Base-by-base conservation (phyloP, 2,329 filamentous ascomycete genomes). In the Phialophora expanda region DNA sequence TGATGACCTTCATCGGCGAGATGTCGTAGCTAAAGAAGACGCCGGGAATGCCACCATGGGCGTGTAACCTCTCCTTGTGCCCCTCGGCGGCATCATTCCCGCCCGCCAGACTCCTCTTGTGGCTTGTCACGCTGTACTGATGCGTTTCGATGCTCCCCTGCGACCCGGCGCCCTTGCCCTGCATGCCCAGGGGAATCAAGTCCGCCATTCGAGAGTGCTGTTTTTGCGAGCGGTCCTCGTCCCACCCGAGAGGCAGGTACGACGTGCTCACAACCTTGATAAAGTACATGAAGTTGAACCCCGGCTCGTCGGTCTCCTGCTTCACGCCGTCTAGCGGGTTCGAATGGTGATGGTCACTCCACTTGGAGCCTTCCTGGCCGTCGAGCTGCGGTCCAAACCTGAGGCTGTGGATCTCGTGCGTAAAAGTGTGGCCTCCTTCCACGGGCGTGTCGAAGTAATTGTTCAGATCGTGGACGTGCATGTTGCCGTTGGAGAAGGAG, bases 11-110 rank as follows among this genome's bases (percentile, higher is more conserved):
- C 95, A 99, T 99, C 4, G 95, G 95, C 1, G 94, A 98, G 78
- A 99, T 99, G 74, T 99, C 95, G 74, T 99, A 99, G 71, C 93
- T 96, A 82, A 99, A 98, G 83, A 99, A 99, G 14, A 99, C 93
- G 51, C 95, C 95, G 0, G 95, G 95, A 74, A 99, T 98, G 71
- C 95, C 95, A 67, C 93, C 93, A 61, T 88, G 83, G 2, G 94
- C 92, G 78, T 99, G 95, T 70, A 96, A 81, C 46, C 94, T 89
- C 83, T 98, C 94, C 76, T 93, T 90, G 77, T 99, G 95, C 17
- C 93, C 94, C 74, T 96, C 93, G 9, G 90, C 87, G 9, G 89
- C 85, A 75, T 96, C 96, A 70, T 90, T 88, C 5, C 95, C 95
- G 60, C 95, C 95, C 24, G 83, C 80, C 66, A 99, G 81, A 73